Evolutionary conservation across 768 basidiomycete genomes (phyloP).

Genomic region (Suillus paluster): DNA sequence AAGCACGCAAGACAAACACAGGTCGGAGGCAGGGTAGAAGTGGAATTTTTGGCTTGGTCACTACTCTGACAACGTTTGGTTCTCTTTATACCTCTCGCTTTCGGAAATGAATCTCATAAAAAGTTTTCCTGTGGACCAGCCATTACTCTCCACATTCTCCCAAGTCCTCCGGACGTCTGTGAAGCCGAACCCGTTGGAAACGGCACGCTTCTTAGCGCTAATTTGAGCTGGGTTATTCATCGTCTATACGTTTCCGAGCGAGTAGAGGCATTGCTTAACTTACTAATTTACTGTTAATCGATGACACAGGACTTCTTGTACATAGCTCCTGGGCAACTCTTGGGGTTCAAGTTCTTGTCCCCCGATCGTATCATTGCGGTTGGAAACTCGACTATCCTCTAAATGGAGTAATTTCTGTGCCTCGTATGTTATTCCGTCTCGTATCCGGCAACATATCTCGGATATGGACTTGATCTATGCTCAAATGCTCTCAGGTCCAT

Average conservation of each 20-base stretch:
- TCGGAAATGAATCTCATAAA: conserved; percentile 40
- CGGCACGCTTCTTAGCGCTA: conserved; percentile 33
- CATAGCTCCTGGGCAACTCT: conserved; percentile 3
- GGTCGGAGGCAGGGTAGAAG: not conserved
- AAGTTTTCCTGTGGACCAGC: conserved; percentile 30
- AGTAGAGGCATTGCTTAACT: conserved; percentile 34
- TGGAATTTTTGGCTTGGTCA: conserved; percentile 3
- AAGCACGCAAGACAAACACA: not conserved
- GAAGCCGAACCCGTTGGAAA: conserved; percentile 37
- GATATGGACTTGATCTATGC: conserved; percentile 27
- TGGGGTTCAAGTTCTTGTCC: conserved; percentile 26
- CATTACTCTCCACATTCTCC: conserved; percentile 13
- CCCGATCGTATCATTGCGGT: conserved; percentile 22
- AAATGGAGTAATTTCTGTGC: conserved; percentile 25
- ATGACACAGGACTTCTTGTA: conserved; percentile 16
- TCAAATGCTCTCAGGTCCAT: conserved; percentile 26
- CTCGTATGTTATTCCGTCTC: conserved; percentile 30
- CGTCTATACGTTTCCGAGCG: conserved; percentile 22
- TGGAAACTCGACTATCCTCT: conserved; percentile 18
- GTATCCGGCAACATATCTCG: conserved; percentile 31
- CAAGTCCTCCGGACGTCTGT: conserved; percentile 30
- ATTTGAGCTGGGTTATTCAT: conserved; percentile 19
- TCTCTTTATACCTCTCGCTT: conserved; percentile 7
- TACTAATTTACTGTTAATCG: conserved; percentile 32
- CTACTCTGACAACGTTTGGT: conserved; percentile 4